A percentile compares a stretch with the other conserved stretches of the same genome.
Evolutionary conservation across 257 asterid genomes (phyloP).

Genomic region (Lavandula angustifolia): DNA sequence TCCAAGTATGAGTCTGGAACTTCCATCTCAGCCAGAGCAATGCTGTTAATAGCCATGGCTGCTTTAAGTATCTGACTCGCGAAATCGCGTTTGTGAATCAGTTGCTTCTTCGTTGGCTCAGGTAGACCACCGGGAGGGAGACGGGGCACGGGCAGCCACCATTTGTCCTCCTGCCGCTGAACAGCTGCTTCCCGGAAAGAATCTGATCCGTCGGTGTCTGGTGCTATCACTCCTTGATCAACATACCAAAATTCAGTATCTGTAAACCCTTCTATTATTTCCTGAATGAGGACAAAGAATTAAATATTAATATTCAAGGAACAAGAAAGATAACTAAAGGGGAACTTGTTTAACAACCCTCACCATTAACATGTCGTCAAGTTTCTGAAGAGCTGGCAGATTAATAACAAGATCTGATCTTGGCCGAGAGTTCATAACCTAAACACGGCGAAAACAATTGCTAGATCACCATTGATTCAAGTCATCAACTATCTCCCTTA

Average conservation of each 20-base stretch:
- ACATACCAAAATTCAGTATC: slow-evolving; percentile 74
- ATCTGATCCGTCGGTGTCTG: slow-evolving; percentile 66
- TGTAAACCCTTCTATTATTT: slow-evolving; percentile 70
- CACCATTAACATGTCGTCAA: slow-evolving; percentile 81
- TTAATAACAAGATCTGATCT: slow-evolving; percentile 68
- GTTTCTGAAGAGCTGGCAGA: slow-evolving; percentile 91
- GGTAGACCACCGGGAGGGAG: slow-evolving; percentile 75
- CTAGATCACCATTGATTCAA: neutral
- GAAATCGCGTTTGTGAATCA: slow-evolving; percentile 69
- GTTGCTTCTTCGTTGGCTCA: slow-evolving; percentile 54
- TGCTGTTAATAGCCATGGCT: slow-evolving; percentile 73
- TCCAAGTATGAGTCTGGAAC: slow-evolving; percentile 78
- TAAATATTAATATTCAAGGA: neutral
- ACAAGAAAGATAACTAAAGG: neutral
- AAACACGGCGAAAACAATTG: slow-evolving; percentile 17
- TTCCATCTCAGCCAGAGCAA: slow-evolving; percentile 83
- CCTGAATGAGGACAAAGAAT: slow-evolving; percentile 43
- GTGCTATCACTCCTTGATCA: slow-evolving; percentile 49
- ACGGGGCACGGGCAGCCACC: slow-evolving; percentile 98
- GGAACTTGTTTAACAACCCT: slow-evolving; percentile 25
- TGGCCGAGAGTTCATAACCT: slow-evolving; percentile 82
- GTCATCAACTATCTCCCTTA: no score
- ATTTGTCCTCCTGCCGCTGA: slow-evolving; percentile 77
- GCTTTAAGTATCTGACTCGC: slow-evolving; percentile 86
- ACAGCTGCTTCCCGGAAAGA: slow-evolving; percentile 52